Percentiles rank a stretch among this genome's conserved stretches.
These are phyloP conservation scores for Phialocephala sp. DNA, from an alignment of 2,329 filamentous ascomycete species.

Conservation along the genomic window DNA sequence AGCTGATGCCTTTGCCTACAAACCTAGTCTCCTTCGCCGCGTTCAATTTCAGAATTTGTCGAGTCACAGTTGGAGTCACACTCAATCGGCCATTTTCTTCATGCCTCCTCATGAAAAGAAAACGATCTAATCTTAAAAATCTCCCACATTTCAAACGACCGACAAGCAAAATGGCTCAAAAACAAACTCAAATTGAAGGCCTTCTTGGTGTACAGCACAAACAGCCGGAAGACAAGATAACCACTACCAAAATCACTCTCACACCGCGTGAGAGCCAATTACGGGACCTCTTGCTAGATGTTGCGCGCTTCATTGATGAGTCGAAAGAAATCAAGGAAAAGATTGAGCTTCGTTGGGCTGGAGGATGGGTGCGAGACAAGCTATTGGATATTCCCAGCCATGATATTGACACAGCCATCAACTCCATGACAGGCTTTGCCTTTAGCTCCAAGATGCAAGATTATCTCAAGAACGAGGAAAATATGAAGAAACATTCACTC, in stretches of 20 bases:
- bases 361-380: constrained; percentile 88
- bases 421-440: constrained; percentile 79
- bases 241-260: constrained; percentile 55
- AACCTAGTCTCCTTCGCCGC: constrained; percentile 11
- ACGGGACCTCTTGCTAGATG: constrained; percentile 78
- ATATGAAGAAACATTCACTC: constrained; percentile 65
- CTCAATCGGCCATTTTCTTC: constrained; percentile 25
- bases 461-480: constrained; percentile 67
- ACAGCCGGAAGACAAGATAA: constrained; percentile 32
- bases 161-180: constrained; percentile 33
- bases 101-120: constrained; percentile 39
- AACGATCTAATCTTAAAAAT: constrained; percentile 43
- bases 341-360: constrained; percentile 76
- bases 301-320: constrained; percentile 71
- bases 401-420: constrained; percentile 87
- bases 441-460: constrained; percentile 74
- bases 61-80: constrained; percentile 33
- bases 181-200: constrained; percentile 36
- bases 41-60: constrained; percentile 21
- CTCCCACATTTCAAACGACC: constrained; percentile 27
- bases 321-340: constrained; percentile 56
- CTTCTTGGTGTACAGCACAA: constrained; percentile 20
- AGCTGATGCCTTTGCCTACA: constrained; percentile 28
- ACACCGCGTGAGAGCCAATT: constrained; percentile 75
- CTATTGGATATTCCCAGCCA: constrained; percentile 73